phyloP scores from a whole-genome alignment of 495 filamentous ascomycete species.

The Lepraria neglecta region DNA sequence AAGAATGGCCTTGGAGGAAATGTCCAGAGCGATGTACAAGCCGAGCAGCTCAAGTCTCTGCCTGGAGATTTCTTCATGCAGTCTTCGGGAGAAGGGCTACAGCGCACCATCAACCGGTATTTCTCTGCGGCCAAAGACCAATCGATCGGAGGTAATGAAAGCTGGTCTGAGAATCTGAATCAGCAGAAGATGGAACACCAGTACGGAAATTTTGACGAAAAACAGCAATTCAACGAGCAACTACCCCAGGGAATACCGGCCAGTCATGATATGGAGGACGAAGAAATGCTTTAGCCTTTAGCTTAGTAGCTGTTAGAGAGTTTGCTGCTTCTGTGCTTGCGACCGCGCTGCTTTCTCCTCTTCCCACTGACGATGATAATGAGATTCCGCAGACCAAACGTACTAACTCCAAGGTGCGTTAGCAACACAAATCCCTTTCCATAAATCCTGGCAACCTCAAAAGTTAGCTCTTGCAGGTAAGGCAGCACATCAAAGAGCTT shows the following conservation, averaged over 20 bases:
- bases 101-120: conserved; percentile 49
- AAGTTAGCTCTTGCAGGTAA: too few species aligned
- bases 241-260: conserved; percentile 8
- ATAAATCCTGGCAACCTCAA: too few species aligned
- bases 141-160: conserved; percentile 32
- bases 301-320: conserved; percentile 6
- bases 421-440: too few species aligned
- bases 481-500: too few species aligned
- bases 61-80: conserved; percentile 31
- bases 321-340: background rate
- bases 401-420: background rate
- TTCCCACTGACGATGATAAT: background rate
- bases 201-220: conserved; percentile 48
- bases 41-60: conserved; percentile 7
- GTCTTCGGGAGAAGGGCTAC: conserved; percentile 32
- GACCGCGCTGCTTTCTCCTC: background rate
- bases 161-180: conserved; percentile 42
- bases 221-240: conserved; percentile 26
- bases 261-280: conserved; percentile 10
- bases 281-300: conserved; percentile 19
- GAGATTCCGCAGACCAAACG: background rate
- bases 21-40: conserved; percentile 12
- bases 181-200: conserved; percentile 50
- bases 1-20: conserved; percentile 33
- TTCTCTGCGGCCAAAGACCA: conserved; percentile 44